Evolutionary conservation across 2,329 filamentous ascomycete genomes (phyloP), one percentile per base, ranked within the genome.

Genomic region (Acrodontium crateriforme): DNA sequence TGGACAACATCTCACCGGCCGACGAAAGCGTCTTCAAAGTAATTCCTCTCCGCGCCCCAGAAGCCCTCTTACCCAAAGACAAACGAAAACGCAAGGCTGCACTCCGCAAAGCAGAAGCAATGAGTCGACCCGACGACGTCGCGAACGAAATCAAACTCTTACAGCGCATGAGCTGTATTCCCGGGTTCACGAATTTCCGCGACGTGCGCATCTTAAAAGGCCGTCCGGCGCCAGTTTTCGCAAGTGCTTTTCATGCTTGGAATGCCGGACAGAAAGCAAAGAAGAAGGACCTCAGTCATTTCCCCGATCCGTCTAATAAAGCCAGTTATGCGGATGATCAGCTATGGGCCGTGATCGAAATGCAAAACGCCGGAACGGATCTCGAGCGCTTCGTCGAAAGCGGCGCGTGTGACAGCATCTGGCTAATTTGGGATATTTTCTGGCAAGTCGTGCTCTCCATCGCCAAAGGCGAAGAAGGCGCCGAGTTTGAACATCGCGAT

Each of bases 401-500:
- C 16, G 54, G 53, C 18, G 18, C 31, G 30, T 51, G 54, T 22
- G 39, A 57, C 14, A 46, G 46, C 10, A 46, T 63, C 28, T 62
- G 53, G 53, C 47, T 50, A 36, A 58, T 67, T 2, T 75, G 70
- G 55, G 72, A 77, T 44, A 62, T 76, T 1, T 78, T 78, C 50
- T 78, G 72, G 73, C 67, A 69, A 10, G 68, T 74, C n/a, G 65
- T 66, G 6, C 56, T 74, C 40, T 65, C 69, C 2, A 51, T 77
- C 7, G 71, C 67, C 10, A 67, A 71, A 33, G 73, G 68, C 7
- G 73, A 78, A 46, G 62, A 67, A 41, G 62, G 60, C 29, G 63
- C 66, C 5, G 51, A 60, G 28, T 78, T 77, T 41, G 73, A 78
- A 57, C 73, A 78, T 46, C 65, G 73, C 12, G 73, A 78, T 49